phyloP scores from a whole-genome alignment of 2,329 filamentous ascomycete species.

The Sclerotinia sclerotiorum region DNA sequence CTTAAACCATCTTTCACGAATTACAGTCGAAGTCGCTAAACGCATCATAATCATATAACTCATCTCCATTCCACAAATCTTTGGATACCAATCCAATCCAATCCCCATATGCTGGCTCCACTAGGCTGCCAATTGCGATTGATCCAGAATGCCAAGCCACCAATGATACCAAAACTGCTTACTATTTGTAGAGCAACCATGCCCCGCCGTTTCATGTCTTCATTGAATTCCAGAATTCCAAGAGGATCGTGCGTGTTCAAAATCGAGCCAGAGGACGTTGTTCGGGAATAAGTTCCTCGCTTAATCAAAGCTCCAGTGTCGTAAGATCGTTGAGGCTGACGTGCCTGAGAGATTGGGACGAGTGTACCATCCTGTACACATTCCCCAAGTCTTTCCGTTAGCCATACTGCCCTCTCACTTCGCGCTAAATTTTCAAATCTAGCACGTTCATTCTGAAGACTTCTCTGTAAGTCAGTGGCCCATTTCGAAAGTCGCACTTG shows the following conservation, averaged over 20 bases:
- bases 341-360: conserved; percentile 49
- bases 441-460: conserved; percentile 70
- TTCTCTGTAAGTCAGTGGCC: conserved; percentile 78
- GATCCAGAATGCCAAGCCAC: conserved; percentile 68
- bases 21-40: conserved; percentile 12
- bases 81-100: conserved; percentile 32
- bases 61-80: conserved; percentile 29
- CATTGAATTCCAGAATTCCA: conserved; percentile 69
- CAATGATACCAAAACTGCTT: conserved; percentile 71
- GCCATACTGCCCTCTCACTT: conserved; percentile 66
- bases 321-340: conserved; percentile 25
- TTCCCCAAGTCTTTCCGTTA: conserved; percentile 64
- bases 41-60: not conserved
- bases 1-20: not conserved
- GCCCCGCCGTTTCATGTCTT: conserved; percentile 62
- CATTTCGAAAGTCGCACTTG: conserved; percentile 76
- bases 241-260: conserved; percentile 66
- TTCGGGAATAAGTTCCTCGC: conserved; percentile 27
- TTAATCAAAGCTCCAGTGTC: conserved; percentile 31
- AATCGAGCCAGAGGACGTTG: conserved; percentile 17
- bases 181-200: conserved; percentile 71
- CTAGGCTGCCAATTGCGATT: conserved; percentile 21
- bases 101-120: conserved; percentile 25
- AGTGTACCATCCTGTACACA: conserved; percentile 65
- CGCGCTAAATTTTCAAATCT: conserved; percentile 63